Evolutionary conservation across 2,329 filamentous ascomycete species (phyloP).

Genomic region (Scytalidium lignicola): DNA sequence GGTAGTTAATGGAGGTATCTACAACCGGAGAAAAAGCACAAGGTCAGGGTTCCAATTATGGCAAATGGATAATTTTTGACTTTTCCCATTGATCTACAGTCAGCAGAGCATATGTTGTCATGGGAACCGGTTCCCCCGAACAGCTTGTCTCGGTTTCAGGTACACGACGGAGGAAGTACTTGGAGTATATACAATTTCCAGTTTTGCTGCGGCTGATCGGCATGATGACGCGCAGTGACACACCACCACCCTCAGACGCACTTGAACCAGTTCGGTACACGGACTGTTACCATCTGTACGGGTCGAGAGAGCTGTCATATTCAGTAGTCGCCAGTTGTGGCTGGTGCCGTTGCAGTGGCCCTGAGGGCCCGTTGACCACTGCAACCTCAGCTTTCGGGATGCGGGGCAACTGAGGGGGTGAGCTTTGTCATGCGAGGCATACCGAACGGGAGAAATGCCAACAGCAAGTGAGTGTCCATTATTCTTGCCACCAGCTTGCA

Average conservation of each 20-base stretch:
- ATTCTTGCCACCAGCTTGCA: too few species aligned
- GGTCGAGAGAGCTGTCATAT: neutral
- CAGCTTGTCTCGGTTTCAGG: neutral
- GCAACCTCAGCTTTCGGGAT: neutral
- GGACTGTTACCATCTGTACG: neutral
- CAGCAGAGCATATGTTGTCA: neutral
- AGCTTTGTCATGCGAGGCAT: too few species aligned
- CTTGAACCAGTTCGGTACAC: neutral
- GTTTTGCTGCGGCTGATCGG: neutral
- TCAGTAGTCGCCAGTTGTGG: neutral
- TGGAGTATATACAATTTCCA: neutral
- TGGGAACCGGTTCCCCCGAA: neutral
- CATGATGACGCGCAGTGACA: neutral
- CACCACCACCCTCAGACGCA: neutral
- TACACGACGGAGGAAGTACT: neutral
- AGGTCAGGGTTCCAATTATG: too few species aligned
- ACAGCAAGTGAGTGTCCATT: too few species aligned
- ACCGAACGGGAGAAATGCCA: too few species aligned
- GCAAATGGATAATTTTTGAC: too few species aligned
- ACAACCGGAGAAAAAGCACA: too few species aligned
- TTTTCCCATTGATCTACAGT: neutral
- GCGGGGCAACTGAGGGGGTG: neutral
- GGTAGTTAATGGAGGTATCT: too few species aligned
- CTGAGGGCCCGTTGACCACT: neutral
- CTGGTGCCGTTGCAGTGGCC: neutral